These are phyloP conservation scores for Dioscorea dumetorum DNA, from an alignment of 106 monocot species.

Conservation along the genomic window DNA sequence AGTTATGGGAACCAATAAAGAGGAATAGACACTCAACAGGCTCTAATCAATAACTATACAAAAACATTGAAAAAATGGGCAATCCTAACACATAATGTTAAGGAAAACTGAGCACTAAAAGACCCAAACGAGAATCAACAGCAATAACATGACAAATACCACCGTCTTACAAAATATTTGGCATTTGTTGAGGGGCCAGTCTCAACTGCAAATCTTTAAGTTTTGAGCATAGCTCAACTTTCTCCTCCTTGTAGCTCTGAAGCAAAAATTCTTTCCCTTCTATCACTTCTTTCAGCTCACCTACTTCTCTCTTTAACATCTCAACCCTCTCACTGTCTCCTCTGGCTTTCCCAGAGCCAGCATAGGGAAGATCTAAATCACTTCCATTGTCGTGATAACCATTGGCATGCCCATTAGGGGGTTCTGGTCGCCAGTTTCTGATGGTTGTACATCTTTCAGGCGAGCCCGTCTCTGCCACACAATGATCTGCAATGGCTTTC, in stretches of 20 bases:
- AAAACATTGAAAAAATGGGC: not conserved
- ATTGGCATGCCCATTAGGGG: conserved; percentile 23
- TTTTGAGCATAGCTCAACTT: conserved; percentile 25
- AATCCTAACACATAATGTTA: not conserved
- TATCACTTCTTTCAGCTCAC: conserved; percentile 43
- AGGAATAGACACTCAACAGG: not conserved
- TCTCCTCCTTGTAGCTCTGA: conserved; percentile 46
- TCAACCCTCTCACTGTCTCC: conserved; percentile 20
- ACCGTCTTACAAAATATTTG: conserved; percentile 30
- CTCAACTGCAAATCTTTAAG: conserved; percentile 38
- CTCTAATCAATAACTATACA: not conserved
- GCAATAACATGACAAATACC: not conserved
- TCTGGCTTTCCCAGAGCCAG: not conserved
- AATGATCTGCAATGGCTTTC: conserved; percentile 31
- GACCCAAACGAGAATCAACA: conserved; percentile 5
- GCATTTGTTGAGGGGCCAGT: conserved; percentile 25
- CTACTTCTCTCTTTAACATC: conserved; percentile 33
- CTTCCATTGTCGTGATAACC: conserved; percentile 9
- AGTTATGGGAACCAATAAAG: not conserved
- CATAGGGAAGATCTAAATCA: conserved; percentile 13
- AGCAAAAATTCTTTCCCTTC: conserved; percentile 48
- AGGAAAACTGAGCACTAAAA: not conserved
- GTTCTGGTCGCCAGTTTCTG: conserved; percentile 15
- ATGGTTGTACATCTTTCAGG: conserved; percentile 4
- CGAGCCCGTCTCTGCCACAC: conserved; percentile 9